A percentile compares a stretch with the other conserved stretches of the same genome.
Conservation (phyloP, 495 filamentous ascomycete species). For the Aspergillus incahuasiensis region DNA sequence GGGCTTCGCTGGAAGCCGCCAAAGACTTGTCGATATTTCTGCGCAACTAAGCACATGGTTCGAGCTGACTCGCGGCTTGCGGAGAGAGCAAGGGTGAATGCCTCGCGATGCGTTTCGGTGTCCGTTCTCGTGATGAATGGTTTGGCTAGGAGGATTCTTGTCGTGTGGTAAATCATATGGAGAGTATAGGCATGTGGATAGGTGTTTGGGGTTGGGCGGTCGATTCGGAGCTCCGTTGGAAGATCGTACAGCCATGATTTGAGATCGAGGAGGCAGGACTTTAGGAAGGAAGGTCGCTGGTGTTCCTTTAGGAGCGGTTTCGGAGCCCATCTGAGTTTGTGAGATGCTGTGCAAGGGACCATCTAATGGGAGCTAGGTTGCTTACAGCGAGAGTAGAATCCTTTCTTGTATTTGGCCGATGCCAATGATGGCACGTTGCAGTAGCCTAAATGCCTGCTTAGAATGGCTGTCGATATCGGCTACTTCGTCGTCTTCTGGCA, state of each 20-base stretch:
- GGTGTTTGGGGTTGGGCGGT: not conserved
- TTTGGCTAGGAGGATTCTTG: slow-evolving; percentile 4
- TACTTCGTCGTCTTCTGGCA: not conserved
- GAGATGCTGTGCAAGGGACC: not conserved
- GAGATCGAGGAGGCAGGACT: not conserved
- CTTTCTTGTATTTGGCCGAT: slow-evolving; percentile 1
- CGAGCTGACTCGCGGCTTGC: not conserved
- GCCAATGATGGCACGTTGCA: not conserved
- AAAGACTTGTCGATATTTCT: slow-evolving; percentile 27
- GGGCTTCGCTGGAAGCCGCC: slow-evolving; percentile 28
- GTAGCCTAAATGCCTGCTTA: not conserved
- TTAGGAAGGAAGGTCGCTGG: not conserved
- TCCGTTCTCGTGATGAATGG: not conserved
- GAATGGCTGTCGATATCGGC: not conserved
- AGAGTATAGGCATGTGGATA: slow-evolving; percentile 6
- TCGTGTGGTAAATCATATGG: slow-evolving; percentile 9
- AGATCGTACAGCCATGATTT: not conserved
- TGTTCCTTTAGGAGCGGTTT: not conserved
- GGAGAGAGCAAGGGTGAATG: not conserved
- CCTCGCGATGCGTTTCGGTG: not conserved
- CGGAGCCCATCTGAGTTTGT: not conserved
- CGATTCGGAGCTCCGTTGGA: not conserved
- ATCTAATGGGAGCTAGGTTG: too few relatives aligned
- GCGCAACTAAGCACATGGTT: not conserved
- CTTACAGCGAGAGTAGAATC: slow-evolving; percentile 6